A percentile compares a stretch with the other conserved stretches of the same genome.
Conservation (phyloP, 257 asterid species). For the Verbascum thapsus region DNA sequence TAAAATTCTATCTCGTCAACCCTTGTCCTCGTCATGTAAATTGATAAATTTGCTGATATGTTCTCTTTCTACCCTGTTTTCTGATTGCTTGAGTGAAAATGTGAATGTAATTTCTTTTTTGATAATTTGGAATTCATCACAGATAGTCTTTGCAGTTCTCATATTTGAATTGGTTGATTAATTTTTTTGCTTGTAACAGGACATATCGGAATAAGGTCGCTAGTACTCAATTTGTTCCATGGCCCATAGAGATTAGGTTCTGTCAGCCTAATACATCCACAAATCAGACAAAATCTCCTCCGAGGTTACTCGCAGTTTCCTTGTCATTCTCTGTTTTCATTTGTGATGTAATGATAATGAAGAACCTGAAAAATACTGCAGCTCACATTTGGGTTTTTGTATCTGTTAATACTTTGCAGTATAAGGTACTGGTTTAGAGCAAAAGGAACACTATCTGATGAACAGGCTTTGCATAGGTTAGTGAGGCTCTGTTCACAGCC, state of each 20-base stretch:
- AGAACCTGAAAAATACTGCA: slow-evolving; percentile 20
- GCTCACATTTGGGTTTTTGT: slow-evolving; percentile 25
- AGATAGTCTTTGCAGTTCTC: no score
- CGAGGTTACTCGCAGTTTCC: slow-evolving; percentile 59
- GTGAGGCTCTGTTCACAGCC: slow-evolving; percentile 25
- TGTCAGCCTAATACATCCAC: slow-evolving; percentile 74
- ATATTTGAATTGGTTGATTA: no score
- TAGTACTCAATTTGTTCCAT: slow-evolving; percentile 59
- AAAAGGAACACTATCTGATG: slow-evolving; percentile 85
- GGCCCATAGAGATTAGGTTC: slow-evolving; percentile 94
- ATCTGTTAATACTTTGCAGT: slow-evolving; percentile 48
- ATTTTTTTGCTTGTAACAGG: slow-evolving; percentile 72
- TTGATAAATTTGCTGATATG: no score
- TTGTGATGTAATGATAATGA: slow-evolving; percentile 23
- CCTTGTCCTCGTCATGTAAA: no score
- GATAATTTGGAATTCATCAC: no score
- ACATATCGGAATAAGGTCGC: slow-evolving; percentile 88
- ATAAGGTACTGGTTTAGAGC: slow-evolving; percentile 96
- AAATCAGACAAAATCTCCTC: slow-evolving; percentile 74
- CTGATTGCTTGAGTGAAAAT: no score
- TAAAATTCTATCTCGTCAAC: no score
- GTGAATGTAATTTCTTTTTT: no score
- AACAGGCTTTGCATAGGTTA: slow-evolving; percentile 90
- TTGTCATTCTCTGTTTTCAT: slow-evolving; percentile 23
- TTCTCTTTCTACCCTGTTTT: no score